phyloP scores from a whole-genome alignment of 306 rosid species.

The Oxytropis ochrocephala region DNA sequence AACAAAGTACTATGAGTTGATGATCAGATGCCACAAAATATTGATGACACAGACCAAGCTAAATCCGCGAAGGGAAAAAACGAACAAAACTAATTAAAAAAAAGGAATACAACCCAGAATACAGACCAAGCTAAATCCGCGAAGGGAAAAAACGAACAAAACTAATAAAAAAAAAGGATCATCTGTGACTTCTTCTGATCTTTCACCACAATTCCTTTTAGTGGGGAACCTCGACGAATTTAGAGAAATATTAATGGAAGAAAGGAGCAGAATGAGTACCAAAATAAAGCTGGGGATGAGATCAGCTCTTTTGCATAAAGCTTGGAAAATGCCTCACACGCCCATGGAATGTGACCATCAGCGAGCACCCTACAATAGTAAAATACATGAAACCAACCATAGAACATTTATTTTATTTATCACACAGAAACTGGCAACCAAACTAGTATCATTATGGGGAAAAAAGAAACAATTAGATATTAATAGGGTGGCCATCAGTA shows the following conservation, averaged over 20 bases:
- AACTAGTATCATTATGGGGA: neutral
- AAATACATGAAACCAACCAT: slow-evolving; percentile 3
- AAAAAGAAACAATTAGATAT: slow-evolving; percentile 6
- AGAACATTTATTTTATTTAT: slow-evolving; percentile 5
- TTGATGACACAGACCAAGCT: too few relatives aligned
- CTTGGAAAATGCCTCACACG: slow-evolving; percentile 94
- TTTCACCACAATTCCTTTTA: slow-evolving; percentile 2
- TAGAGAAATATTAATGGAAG: slow-evolving; percentile 1
- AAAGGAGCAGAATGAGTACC: slow-evolving; percentile 42
- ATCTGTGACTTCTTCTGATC: neutral
- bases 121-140: too few relatives aligned
- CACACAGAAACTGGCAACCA: neutral
- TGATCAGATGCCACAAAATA: too few relatives aligned
- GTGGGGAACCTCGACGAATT: neutral
- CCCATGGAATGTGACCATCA: slow-evolving; percentile 97
- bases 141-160: too few relatives aligned
- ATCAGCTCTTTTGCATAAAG: slow-evolving; percentile 67
- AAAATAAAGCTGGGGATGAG: slow-evolving; percentile 63
- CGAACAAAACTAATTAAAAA: too few relatives aligned
- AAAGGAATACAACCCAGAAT: too few relatives aligned
- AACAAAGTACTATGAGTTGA: too few relatives aligned
- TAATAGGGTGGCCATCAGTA: slow-evolving; percentile 15
- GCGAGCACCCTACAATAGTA: slow-evolving; percentile 75
- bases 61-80: too few relatives aligned
- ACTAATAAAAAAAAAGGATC: too few relatives aligned